phyloP scores from a whole-genome alignment of 345 rosid species.

The Eucalyptus decipiens region DNA sequence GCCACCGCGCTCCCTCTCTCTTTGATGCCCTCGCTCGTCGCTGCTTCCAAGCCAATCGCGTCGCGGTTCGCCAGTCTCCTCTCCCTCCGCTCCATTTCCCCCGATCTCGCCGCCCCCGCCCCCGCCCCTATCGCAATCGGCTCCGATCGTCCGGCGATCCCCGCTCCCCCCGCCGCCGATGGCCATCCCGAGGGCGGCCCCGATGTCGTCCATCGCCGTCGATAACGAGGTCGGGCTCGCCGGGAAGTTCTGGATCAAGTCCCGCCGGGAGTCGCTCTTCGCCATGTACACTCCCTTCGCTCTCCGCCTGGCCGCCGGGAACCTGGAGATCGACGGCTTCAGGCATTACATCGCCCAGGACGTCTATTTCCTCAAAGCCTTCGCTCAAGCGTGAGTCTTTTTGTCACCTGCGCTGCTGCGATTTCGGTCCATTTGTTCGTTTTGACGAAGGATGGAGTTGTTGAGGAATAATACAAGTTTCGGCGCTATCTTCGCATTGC shows the following conservation, averaged over 20 bases:
- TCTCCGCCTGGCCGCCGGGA: constrained; percentile 67
- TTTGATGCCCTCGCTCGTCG: constrained; percentile 29
- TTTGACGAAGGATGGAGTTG: neutral
- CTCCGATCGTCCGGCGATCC: constrained; percentile 12
- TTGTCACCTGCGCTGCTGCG: neutral
- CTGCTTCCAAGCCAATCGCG: constrained; percentile 8
- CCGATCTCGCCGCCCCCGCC: neutral
- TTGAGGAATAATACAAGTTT: neutral
- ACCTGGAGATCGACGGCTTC: constrained; percentile 60
- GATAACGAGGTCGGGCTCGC: constrained; percentile 53
- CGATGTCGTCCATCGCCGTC: constrained; percentile 6
- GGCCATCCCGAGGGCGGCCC: neutral
- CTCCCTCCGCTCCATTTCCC: constrained; percentile 1
- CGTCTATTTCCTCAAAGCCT: constrained; percentile 78
- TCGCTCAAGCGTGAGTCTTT: constrained; percentile 72
- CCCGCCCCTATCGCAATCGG: neutral
- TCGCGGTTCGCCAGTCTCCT: constrained; percentile 1
- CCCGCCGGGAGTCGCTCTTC: constrained; percentile 42
- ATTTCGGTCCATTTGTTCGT: neutral
- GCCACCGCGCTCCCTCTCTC: neutral
- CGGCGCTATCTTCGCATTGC: neutral
- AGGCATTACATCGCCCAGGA: constrained; percentile 78
- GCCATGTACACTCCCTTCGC: constrained; percentile 72
- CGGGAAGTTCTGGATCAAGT: constrained; percentile 67
- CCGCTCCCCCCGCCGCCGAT: constrained; percentile 13